Base-by-base conservation (phyloP, 306 rosid genomes). In the Alnus rubra region DNA sequence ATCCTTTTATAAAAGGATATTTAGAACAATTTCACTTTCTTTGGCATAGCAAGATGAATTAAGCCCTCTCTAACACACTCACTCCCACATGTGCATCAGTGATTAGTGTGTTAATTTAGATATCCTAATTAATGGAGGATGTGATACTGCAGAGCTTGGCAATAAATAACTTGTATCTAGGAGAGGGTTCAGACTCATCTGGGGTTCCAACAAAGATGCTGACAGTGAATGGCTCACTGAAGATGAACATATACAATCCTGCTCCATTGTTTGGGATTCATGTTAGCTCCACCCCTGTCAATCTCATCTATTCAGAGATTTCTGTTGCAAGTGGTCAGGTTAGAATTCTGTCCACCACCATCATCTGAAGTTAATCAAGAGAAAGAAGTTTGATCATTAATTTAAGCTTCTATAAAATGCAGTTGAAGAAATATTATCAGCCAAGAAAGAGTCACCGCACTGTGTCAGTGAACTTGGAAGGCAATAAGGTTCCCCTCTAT, bases 251-350 rank as follows among this genome's bases (percentile, higher is more conserved):
- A 4, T 92, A 88, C 82, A 95, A 95, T 77, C 95, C 99, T 67
- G 96, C 99, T 65, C 86, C 98, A 7, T 83, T 91, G 68, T 95
- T 93, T 78, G 99, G 99, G 42, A 95, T 95, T 39, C 98, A 95
- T 72, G 96, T 95, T 0, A 91, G 85, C 90, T 91, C 96, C 71
- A 56, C 90, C 4, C 88, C 94, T 52, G 77, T 91, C 84, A 85
- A 79, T 82, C 97, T 95, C 62, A 71, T 89, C 59, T 95, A 87
- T 79, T 88, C 91, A 5, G 96, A 91, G 65, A 91, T 95, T 80
- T 62, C 91, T 48, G 87, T 93, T 37, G 97, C 98, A 23, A 87
- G 91, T 64, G 99, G 99, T 69, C 90, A 88, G 96, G 98, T 92
- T 75, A 74, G 64, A 47, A 75, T 18, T 74, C 30, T 33, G 48